Evolutionary conservation across 225 moss, liverwort and hornwort species (phyloP).

Genomic region (Neckera pumila): DNA sequence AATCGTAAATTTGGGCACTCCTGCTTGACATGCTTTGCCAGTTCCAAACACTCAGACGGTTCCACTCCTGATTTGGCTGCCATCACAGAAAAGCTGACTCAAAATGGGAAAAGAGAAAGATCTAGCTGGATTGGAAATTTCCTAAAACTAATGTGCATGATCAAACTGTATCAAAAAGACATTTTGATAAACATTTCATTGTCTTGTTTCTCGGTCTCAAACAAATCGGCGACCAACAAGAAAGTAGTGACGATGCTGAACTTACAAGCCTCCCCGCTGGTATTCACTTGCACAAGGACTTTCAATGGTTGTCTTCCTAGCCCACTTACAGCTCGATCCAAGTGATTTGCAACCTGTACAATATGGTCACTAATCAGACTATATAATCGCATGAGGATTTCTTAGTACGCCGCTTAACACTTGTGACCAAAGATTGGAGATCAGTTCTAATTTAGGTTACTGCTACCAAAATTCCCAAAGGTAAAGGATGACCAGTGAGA

Average conservation of each 20-base stretch:
- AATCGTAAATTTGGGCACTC: constrained; percentile 80
- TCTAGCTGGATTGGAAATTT: background rate
- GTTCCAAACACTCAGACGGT: constrained; percentile 70
- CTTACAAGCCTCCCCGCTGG: constrained; percentile 91
- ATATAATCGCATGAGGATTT: background rate
- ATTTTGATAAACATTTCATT: background rate
- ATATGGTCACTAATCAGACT: background rate
- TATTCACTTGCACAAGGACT: constrained; percentile 86
- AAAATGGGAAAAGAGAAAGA: background rate
- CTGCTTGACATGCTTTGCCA: constrained; percentile 73
- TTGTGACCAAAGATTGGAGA: background rate
- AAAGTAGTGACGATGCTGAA: background rate
- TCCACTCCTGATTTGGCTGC: constrained; percentile 88
- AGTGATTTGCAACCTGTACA: constrained; percentile 66
- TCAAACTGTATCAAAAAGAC: background rate
- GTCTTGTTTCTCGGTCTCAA: background rate
- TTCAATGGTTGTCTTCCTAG: constrained; percentile 68
- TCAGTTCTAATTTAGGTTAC: background rate
- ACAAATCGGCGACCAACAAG: background rate
- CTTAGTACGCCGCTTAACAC: background rate
- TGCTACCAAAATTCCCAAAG: background rate
- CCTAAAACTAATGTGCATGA: background rate
- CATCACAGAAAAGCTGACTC: constrained; percentile 10
- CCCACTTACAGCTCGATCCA: constrained; percentile 77
- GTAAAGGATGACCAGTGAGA: background rate